Percentiles rank a stretch among this genome's conserved stretches.
Conservation (phyloP, 306 rosid species). For the Sesbania bispinosa region DNA sequence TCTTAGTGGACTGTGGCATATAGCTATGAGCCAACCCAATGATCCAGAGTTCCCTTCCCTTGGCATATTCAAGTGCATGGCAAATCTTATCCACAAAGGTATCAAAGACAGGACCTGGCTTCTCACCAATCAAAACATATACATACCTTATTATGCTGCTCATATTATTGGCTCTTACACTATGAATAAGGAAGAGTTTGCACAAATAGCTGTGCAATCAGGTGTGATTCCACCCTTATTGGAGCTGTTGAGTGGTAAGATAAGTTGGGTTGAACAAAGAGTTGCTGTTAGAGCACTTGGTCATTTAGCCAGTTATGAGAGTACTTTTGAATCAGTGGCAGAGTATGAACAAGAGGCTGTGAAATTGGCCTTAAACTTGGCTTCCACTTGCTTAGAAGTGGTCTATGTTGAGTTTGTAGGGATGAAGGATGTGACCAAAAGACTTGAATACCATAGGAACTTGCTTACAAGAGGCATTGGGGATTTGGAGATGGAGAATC, state of each 20-base stretch:
- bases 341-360: slow-evolving; percentile 46
- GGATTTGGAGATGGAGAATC: slow-evolving; percentile 65
- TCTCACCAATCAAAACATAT: slow-evolving; percentile 55
- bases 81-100: slow-evolving; percentile 50
- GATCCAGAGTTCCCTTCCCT: slow-evolving; percentile 68
- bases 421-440: slow-evolving; percentile 31
- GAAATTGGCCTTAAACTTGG: slow-evolving; percentile 43
- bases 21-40: slow-evolving; percentile 72
- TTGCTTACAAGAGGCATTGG: slow-evolving; percentile 73
- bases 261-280: slow-evolving; percentile 82
- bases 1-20: slow-evolving; percentile 61
- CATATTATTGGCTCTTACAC: slow-evolving; percentile 88
- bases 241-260: slow-evolving; percentile 56
- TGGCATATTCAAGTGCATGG: slow-evolving; percentile 80
- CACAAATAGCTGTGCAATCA: slow-evolving; percentile 52
- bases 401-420: slow-evolving; percentile 49
- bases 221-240: slow-evolving; percentile 66
- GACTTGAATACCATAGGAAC: slow-evolving; percentile 53
- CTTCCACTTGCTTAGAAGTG: slow-evolving; percentile 49
- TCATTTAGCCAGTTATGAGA: slow-evolving; percentile 67
- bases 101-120: slow-evolving; percentile 50
- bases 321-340: slow-evolving; percentile 50
- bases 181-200: slow-evolving; percentile 59
- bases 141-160: slow-evolving; percentile 81
- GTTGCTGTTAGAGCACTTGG: slow-evolving; percentile 76